Conservation (phyloP, 176 grass and related monocot genomes). For the Leersia perrieri region DNA sequence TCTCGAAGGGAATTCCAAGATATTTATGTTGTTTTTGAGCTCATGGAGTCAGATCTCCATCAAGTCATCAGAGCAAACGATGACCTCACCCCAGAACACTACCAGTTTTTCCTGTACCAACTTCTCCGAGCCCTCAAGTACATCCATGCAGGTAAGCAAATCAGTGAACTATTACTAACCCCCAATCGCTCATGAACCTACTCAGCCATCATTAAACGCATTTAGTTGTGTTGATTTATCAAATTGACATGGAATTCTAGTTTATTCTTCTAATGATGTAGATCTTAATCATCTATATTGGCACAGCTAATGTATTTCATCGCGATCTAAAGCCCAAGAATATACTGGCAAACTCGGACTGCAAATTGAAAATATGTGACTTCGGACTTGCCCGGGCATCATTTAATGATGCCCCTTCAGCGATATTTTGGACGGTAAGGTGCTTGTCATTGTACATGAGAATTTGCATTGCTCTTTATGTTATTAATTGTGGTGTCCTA, state of each 20-base stretch:
- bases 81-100: constrained; percentile 82
- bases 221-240: neutral
- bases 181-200: neutral
- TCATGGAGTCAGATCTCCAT: constrained; percentile 93
- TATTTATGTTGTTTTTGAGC: constrained; percentile 90
- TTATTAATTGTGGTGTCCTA: constrained; percentile 24
- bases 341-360: constrained; percentile 91
- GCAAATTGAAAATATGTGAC: constrained; percentile 94
- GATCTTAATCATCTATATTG: constrained; percentile 23
- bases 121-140: constrained; percentile 90
- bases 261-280: constrained; percentile 27
- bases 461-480: constrained; percentile 14
- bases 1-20: constrained; percentile 87
- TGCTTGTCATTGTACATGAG: constrained; percentile 12
- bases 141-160: constrained; percentile 85
- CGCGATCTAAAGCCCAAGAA: constrained; percentile 94
- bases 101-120: constrained; percentile 92
- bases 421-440: constrained; percentile 98
- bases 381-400: constrained; percentile 95
- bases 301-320: constrained; percentile 95
- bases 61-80: constrained; percentile 94
- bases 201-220: neutral
- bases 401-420: constrained; percentile 95
- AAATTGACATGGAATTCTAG: neutral
- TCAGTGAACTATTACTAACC: neutral